Conservation (phyloP, 2,329 filamentous ascomycete species). For the Pyrenophora seminiperda region DNA sequence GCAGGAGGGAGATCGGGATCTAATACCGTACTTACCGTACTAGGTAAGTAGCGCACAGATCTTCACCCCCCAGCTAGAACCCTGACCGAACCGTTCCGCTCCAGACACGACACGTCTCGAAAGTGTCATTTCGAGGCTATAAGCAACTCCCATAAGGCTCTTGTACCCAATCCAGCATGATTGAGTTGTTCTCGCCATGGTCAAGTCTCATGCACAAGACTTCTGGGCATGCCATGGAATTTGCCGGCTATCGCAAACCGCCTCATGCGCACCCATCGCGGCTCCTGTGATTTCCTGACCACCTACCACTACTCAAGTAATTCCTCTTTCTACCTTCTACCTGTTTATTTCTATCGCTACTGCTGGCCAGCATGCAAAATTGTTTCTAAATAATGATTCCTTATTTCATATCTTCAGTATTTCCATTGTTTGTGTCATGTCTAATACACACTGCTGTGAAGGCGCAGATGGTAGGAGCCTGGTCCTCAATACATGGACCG, state of each 20-base stretch:
- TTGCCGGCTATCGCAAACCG: conserved; percentile 4
- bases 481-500: conserved; percentile 10
- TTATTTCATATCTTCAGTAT: conserved; percentile 16
- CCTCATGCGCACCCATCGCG: conserved; percentile 2
- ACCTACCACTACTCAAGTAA: not conserved
- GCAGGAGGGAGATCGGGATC: too few species aligned
- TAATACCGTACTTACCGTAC: too few species aligned
- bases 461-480: conserved; percentile 40
- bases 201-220: conserved; percentile 13
- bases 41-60: not conserved
- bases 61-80: conserved; percentile 1
- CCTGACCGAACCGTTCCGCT: conserved; percentile 13
- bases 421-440: conserved; percentile 24
- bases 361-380: conserved; percentile 32
- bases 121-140: not conserved
- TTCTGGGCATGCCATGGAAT: not conserved
- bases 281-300: conserved; percentile 6
- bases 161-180: conserved; percentile 2
- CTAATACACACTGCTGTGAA: conserved; percentile 23
- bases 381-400: conserved; percentile 39
- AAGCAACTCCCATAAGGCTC: conserved; percentile 1
- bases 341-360: conserved; percentile 16
- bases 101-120: conserved; percentile 28
- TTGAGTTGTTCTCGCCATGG: not conserved
- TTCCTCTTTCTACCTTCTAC: not conserved